A percentile compares a stretch with the other conserved stretches of the same genome.
Evolutionary conservation across 2,329 filamentous ascomycete species (phyloP).

Genomic region (Curvularia sp.): DNA sequence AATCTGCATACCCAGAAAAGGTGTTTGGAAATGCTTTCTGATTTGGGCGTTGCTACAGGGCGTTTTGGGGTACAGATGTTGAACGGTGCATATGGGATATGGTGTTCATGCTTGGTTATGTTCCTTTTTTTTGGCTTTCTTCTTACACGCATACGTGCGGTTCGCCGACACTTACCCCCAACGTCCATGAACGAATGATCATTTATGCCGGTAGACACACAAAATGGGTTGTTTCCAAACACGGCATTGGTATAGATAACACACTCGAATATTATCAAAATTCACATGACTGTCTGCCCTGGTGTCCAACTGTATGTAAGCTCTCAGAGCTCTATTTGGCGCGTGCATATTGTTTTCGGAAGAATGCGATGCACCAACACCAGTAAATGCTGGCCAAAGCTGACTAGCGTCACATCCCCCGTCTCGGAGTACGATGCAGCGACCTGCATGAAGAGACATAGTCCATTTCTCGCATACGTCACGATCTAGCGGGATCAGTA

Average conservation of each 20-base stretch:
- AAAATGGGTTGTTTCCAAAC: slow-evolving; percentile 17
- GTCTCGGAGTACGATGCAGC: not conserved
- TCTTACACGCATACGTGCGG: slow-evolving; percentile 10
- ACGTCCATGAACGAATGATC: slow-evolving; percentile 28
- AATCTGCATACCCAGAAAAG: slow-evolving; percentile 30
- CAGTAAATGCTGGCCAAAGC: not conserved
- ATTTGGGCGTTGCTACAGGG: slow-evolving; percentile 2
- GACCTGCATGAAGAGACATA: not conserved
- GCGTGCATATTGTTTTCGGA: not conserved
- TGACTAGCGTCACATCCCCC: not conserved
- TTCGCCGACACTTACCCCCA: slow-evolving; percentile 5
- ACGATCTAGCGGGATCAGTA: not conserved
- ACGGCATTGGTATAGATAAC: slow-evolving; percentile 12
- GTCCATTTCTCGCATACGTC: not conserved
- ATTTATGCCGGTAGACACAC: slow-evolving; percentile 21
- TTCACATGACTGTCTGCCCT: not conserved
- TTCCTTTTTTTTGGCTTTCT: slow-evolving; percentile 9
- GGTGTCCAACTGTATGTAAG: not conserved
- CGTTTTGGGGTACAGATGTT: slow-evolving; percentile 16
- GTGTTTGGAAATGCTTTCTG: slow-evolving; percentile 21
- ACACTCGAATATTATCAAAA: slow-evolving; percentile 6
- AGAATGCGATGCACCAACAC: not conserved
- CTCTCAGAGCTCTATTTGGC: not conserved
- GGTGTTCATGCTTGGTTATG: slow-evolving; percentile 19
- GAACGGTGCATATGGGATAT: slow-evolving; percentile 21